Evolutionary conservation across 768 basidiomycete species (phyloP).

Genomic region (Macrolepiota dolichaula): DNA sequence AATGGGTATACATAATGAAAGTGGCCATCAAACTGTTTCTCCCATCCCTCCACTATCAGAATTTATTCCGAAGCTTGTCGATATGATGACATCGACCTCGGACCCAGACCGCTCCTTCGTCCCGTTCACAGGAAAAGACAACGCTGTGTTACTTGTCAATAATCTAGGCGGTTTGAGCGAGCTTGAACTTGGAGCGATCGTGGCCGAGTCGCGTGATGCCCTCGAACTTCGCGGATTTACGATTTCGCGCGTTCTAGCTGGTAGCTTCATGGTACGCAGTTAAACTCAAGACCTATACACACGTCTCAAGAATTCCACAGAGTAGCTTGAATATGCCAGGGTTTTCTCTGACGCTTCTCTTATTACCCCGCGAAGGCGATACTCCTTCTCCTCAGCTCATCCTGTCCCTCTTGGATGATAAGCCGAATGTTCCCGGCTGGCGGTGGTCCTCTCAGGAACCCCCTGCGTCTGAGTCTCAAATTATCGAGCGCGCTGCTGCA

Average conservation of each 20-base stretch:
- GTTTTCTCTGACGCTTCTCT: slow-evolving; percentile 79
- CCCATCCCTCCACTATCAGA: slow-evolving; percentile 69
- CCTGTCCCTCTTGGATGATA: slow-evolving; percentile 68
- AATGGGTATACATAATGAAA: slow-evolving; percentile 91
- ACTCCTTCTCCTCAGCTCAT: slow-evolving; percentile 38
- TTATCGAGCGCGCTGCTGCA: background rate
- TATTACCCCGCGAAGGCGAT: slow-evolving; percentile 55
- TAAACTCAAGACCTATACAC: background rate
- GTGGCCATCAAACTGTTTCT: slow-evolving; percentile 63
- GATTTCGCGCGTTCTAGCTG: slow-evolving; percentile 63
- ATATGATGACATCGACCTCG: slow-evolving; percentile 63
- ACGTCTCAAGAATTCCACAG: slow-evolving; percentile 30
- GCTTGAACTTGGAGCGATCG: slow-evolving; percentile 73
- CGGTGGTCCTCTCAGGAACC: slow-evolving; percentile 59
- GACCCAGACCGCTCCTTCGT: slow-evolving; percentile 80
- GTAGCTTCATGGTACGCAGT: slow-evolving; percentile 77
- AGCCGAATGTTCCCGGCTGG: slow-evolving; percentile 77
- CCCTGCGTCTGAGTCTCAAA: slow-evolving; percentile 27
- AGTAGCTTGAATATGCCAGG: slow-evolving; percentile 93
- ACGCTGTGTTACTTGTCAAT: slow-evolving; percentile 79
- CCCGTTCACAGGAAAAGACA: slow-evolving; percentile 64
- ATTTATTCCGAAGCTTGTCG: slow-evolving; percentile 68
- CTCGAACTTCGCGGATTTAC: slow-evolving; percentile 55
- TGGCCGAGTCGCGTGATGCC: slow-evolving; percentile 53
- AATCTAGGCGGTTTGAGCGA: slow-evolving; percentile 86